These are phyloP conservation scores for Suhomyces atakaporum DNA, from an alignment of 1,139 yeast genomes.

Conservation along the genomic window DNA sequence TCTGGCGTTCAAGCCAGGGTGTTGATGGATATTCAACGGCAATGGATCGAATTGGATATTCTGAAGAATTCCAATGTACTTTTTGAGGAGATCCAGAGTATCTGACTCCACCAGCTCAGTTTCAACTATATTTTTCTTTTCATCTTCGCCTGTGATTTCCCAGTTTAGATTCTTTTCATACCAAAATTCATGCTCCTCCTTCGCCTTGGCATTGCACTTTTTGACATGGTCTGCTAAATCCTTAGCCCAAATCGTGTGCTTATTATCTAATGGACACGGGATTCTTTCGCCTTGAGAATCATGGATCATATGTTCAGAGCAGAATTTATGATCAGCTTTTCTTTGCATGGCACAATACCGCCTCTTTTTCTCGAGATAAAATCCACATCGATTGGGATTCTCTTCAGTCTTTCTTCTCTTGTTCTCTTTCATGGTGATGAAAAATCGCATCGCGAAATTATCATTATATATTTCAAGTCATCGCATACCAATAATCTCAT, in stretches of 20 bases:
- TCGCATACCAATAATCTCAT: no score
- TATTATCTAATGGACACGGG: slow-evolving; percentile 76
- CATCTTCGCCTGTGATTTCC: no score
- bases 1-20: slow-evolving; percentile 37
- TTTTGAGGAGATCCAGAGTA: slow-evolving; percentile 17
- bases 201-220: slow-evolving; percentile 57
- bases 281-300: slow-evolving; percentile 41
- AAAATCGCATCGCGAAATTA: slow-evolving; percentile 11
- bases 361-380: slow-evolving; percentile 46
- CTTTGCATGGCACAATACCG: slow-evolving; percentile 66
- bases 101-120: no score
- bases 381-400: slow-evolving; percentile 42
- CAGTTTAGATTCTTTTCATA: slow-evolving; percentile 41
- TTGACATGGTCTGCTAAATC: slow-evolving; percentile 58
- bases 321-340: slow-evolving; percentile 49
- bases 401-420: slow-evolving; percentile 19
- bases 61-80: slow-evolving; percentile 26
- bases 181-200: slow-evolving; percentile 43
- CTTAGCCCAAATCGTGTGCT: slow-evolving; percentile 69
- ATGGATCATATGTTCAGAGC: slow-evolving; percentile 60
- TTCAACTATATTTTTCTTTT: no score
- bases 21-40: slow-evolving; percentile 20
- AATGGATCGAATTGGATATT: slow-evolving; percentile 20
- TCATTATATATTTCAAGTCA: no score
- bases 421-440: slow-evolving; percentile 7